phyloP scores from a whole-genome alignment of 2,329 filamentous ascomycete species.

The Dothistroma pini region DNA sequence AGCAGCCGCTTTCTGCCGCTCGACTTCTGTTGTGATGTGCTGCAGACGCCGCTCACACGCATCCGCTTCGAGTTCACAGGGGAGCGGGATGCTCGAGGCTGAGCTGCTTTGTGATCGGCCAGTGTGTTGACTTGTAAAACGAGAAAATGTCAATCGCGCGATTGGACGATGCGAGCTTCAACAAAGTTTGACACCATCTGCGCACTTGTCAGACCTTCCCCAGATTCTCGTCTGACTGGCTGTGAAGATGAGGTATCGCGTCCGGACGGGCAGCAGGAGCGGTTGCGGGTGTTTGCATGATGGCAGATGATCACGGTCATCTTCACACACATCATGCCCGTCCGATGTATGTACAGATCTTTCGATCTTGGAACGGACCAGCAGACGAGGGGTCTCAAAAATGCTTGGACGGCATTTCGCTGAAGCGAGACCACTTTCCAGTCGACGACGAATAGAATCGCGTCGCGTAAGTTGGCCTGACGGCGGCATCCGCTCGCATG shows the following conservation, averaged over 20 bases:
- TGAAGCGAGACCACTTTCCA: not conserved
- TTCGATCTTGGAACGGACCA: constrained; percentile 1
- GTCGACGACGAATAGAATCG: not conserved
- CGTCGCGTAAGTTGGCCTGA: constrained; percentile 1
- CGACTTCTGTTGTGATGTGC: constrained; percentile 1
- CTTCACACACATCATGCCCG: not conserved
- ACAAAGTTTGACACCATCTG: constrained; percentile 5
- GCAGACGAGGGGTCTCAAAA: constrained; percentile 1
- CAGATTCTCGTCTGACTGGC: constrained; percentile 2
- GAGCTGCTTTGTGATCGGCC: constrained; percentile 4
- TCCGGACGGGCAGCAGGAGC: not conserved
- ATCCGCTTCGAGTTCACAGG: constrained; percentile 5
- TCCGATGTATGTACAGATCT: constrained; percentile 1
- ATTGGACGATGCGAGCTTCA: not conserved
- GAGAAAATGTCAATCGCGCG: constrained; percentile 3
- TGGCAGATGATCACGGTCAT: constrained; percentile 4
- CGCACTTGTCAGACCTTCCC: constrained; percentile 1
- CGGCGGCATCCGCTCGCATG: not conserved
- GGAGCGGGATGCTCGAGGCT: constrained; percentile 11
- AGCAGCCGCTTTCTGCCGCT: constrained; percentile 1
- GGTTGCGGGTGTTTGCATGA: not conserved
- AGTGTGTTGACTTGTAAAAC: not conserved
- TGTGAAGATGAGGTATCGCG: constrained; percentile 2
- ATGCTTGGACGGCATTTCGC: constrained; percentile 3
- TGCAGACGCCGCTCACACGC: constrained; percentile 6